These are phyloP conservation scores for Clathrospora elynae DNA, from an alignment of 2,329 filamentous ascomycete species.

Conservation along the genomic window DNA sequence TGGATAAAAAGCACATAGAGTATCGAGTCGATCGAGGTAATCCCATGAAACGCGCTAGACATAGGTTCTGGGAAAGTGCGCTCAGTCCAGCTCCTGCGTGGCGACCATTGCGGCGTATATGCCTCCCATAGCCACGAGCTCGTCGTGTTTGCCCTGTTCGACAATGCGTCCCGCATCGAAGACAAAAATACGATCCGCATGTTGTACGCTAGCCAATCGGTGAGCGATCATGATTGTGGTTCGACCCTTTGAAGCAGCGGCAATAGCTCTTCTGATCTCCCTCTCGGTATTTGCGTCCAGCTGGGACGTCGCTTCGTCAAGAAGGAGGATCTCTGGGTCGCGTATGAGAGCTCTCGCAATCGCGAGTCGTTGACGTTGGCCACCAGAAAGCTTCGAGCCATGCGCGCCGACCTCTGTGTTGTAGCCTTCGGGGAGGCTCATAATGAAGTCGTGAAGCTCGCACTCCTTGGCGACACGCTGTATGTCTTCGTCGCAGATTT, in stretches of 20 bases:
- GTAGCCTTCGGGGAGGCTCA: constrained; percentile 54
- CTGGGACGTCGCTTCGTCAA: constrained; percentile 56
- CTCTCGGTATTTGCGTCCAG: constrained; percentile 54
- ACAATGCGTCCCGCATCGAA: constrained; percentile 69
- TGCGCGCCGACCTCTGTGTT: constrained; percentile 53
- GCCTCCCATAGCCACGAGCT: constrained; percentile 55
- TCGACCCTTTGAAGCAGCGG: constrained; percentile 49
- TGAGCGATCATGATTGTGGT: constrained; percentile 80
- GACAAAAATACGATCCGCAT: constrained; percentile 80
- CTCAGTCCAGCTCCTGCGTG: constrained; percentile 44
- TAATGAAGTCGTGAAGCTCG: constrained; percentile 55
- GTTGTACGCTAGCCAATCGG: constrained; percentile 75
- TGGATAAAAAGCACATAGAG: not conserved
- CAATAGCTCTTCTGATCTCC: constrained; percentile 51
- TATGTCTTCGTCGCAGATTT: constrained; percentile 35
- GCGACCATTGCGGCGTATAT: constrained; percentile 47
- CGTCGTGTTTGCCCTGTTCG: constrained; percentile 65
- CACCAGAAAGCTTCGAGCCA: constrained; percentile 52
- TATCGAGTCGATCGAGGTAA: not conserved
- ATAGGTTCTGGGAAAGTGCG: too few species aligned
- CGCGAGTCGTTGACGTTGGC: constrained; percentile 54
- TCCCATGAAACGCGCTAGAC: not conserved
- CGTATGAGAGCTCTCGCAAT: constrained; percentile 54
- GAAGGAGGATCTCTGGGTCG: constrained; percentile 53
- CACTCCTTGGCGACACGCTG: constrained; percentile 49